Evolutionary conservation across 495 filamentous ascomycete species (phyloP).

Genomic region (Xylaria flabelliformis): DNA sequence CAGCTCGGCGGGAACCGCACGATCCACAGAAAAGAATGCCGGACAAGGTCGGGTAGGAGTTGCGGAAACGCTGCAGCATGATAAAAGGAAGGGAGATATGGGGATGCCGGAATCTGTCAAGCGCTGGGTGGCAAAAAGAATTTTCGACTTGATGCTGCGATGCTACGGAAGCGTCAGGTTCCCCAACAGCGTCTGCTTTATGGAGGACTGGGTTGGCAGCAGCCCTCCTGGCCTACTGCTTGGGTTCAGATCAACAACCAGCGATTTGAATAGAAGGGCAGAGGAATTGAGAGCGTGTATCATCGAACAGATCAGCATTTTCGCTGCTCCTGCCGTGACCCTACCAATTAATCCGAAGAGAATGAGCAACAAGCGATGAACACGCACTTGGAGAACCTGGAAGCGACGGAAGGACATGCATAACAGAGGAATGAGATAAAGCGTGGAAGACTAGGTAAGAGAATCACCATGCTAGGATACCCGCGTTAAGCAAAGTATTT

Average conservation of each 20-base stretch:
- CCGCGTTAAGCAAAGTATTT: background rate
- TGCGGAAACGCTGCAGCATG: background rate
- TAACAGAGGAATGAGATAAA: background rate
- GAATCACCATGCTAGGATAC: background rate
- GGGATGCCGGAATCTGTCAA: background rate
- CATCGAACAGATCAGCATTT: background rate
- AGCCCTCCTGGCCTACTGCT: background rate
- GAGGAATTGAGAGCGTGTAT: background rate
- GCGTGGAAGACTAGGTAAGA: background rate
- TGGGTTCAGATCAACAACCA: background rate
- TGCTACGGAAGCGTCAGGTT: background rate
- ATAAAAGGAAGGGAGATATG: background rate
- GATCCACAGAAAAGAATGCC: background rate
- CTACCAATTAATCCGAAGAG: background rate
- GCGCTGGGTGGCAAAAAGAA: background rate
- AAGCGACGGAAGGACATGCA: background rate
- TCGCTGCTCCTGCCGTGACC: background rate
- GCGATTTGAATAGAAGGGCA: background rate
- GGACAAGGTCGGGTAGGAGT: background rate
- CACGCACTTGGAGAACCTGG: background rate
- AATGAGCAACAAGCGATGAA: background rate
- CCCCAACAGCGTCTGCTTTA: background rate
- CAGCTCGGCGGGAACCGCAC: background rate
- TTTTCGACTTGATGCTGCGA: background rate
- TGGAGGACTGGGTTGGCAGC: background rate